A percentile compares a stretch with the other conserved stretches of the same genome.
These are phyloP conservation scores for Aspergillus affinis DNA, from an alignment of 495 filamentous ascomycete species.

Conservation along the genomic window DNA sequence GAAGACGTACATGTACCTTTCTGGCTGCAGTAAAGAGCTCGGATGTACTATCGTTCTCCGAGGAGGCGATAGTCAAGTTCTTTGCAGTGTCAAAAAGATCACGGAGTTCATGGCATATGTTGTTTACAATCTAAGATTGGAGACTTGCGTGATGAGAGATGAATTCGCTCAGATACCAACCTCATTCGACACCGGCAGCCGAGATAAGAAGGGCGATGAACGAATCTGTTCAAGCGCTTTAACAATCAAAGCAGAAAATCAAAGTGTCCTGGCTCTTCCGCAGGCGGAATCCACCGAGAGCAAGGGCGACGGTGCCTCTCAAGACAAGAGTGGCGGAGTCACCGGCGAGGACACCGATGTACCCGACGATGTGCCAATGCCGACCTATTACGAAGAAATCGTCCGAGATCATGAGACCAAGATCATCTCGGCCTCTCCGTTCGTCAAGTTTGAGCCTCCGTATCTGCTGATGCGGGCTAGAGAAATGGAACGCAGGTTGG, in stretches of 20 bases:
- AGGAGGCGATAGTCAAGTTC: conserved; percentile 66
- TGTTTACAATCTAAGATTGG: conserved; percentile 94
- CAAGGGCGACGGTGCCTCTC: conserved; percentile 12
- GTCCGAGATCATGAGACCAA: conserved; percentile 88
- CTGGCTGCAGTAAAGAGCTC: conserved; percentile 86
- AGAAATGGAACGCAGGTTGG: conserved; percentile 80
- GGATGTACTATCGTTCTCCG: conserved; percentile 96
- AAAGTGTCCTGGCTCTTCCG: background rate
- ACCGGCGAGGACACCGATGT: conserved; percentile 54
- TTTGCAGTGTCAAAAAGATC: conserved; percentile 84
- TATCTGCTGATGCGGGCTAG: conserved; percentile 89
- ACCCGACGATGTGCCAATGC: conserved; percentile 84
- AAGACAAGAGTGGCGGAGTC: conserved; percentile 16
- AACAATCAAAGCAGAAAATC: background rate
- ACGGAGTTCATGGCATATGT: conserved; percentile 99
- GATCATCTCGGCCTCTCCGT: conserved; percentile 93
- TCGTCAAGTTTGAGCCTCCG: conserved; percentile 91
- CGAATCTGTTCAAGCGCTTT: conserved; percentile 5
- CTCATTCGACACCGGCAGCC: conserved; percentile 41
- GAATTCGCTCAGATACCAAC: conserved; percentile 88
- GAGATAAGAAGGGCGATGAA: conserved; percentile 13
- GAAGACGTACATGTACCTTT: conserved; percentile 95
- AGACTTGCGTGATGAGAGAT: conserved; percentile 94
- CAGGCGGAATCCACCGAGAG: conserved; percentile 19
- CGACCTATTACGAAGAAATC: conserved; percentile 91